Evolutionary conservation across 2,329 filamentous ascomycete genomes (phyloP).

Genomic region (Pestalotiopsis fici): DNA sequence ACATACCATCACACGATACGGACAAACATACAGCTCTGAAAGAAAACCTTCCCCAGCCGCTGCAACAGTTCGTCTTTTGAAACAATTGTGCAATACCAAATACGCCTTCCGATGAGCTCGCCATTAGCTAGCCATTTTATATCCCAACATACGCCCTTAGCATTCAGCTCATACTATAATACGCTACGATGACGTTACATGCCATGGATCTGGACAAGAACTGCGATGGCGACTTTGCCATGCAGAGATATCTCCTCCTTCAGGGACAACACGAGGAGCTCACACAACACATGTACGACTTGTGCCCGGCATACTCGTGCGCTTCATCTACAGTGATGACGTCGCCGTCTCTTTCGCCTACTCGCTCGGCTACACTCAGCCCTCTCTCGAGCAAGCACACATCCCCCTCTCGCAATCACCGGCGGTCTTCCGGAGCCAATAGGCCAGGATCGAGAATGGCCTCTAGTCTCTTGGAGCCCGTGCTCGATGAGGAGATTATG

Average conservation of each 20-base stretch:
- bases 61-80: too few species aligned
- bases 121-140: slow-evolving; percentile 18
- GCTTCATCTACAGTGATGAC: slow-evolving; percentile 37
- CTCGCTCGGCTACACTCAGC: slow-evolving; percentile 51
- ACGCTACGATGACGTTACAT: neutral
- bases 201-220: slow-evolving; percentile 16
- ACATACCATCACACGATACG: neutral
- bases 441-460: neutral
- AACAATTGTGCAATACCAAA: neutral
- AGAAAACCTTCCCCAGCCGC: neutral
- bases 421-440: slow-evolving; percentile 20
- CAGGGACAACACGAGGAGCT: slow-evolving; percentile 57
- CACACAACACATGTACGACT: slow-evolving; percentile 50
- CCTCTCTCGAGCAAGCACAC: slow-evolving; percentile 42
- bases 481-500: slow-evolving; percentile 48
- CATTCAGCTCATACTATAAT: slow-evolving; percentile 7
- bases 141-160: slow-evolving; percentile 4
- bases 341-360: slow-evolving; percentile 61
- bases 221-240: slow-evolving; percentile 45
- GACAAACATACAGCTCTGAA: neutral
- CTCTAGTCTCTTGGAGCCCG: slow-evolving; percentile 32
- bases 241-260: slow-evolving; percentile 56
- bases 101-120: slow-evolving; percentile 23
- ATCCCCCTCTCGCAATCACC: slow-evolving; percentile 31
- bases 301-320: slow-evolving; percentile 41